Base-by-base conservation (phyloP, 306 rosid species). In the Lagenaria siceraria region DNA sequence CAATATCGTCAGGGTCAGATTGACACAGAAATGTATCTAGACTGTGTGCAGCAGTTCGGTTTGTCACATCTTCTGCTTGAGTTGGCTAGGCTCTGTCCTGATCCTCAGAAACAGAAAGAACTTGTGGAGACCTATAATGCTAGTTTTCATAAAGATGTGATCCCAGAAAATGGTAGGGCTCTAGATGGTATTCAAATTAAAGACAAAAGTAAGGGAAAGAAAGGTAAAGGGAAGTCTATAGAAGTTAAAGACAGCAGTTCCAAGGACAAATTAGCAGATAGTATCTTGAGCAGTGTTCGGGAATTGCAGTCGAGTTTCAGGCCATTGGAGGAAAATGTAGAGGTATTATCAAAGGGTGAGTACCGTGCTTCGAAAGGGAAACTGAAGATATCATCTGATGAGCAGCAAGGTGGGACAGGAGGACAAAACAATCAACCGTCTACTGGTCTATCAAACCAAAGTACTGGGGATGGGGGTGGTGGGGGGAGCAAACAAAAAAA, bases 31-130 rank as follows among this genome's bases (percentile, higher is more conserved):
- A 70, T 81, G 51, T 95, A 95, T 82, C 78, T 95, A 87, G 91
- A 87, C 76, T 90, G 22, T 77, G 97, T 95, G 71, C 87, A 79
- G 86, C 87, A 88, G 84, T 92, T 89, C 83, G 96, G 97, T 79
- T 77, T 95, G 91, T 82, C 90, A 68, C 92, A 90, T 89, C 96
- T 95, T 80, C 89, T 92, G 77, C 88, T 70, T 66, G 97, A 95
- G 64, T 79, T 95, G 83, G 97, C 97, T 76, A 89, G 89, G 78
- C 88, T 92, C 24, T 92, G 95, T 73, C 99, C 99, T 9, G 96
- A 95, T 79, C 1, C 83, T 38, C 86, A 17, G 78, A 95, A 95
- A 85, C 97, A 89, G 86, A 87, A 69, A 86, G 97, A 95, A 85
- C 97, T 95, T 27, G 63, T 95, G 42, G 90, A 84, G 46, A 83